phyloP scores from a whole-genome alignment of 208 protist species.

The Wallacemonas sp. region DNA sequence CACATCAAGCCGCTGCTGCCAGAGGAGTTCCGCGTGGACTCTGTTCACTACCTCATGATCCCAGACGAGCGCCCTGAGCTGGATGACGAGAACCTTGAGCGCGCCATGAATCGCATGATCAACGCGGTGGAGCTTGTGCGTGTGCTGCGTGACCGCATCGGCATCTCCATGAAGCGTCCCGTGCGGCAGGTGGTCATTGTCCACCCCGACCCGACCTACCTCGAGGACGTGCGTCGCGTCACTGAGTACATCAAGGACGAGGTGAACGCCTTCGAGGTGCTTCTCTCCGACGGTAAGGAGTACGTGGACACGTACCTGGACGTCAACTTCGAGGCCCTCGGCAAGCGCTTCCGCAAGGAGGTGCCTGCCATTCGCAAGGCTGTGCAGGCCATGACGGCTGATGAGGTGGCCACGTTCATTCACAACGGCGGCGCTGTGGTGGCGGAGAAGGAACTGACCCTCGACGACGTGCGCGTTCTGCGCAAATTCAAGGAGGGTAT shows the following conservation, averaged over 20 bases:
- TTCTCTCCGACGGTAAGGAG: constrained; percentile 58
- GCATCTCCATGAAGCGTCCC: constrained; percentile 91
- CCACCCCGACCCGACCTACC: constrained; percentile 71
- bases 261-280: constrained; percentile 89
- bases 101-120: constrained; percentile 87
- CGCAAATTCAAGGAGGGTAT: constrained; percentile 82
- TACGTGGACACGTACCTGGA: constrained; percentile 89
- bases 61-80: constrained; percentile 72
- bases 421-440: constrained; percentile 42
- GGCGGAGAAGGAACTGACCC: constrained; percentile 57
- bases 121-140: constrained; percentile 94
- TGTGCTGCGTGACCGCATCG: constrained; percentile 92
- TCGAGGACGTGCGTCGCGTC: constrained; percentile 75
- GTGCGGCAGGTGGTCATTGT: constrained; percentile 90
- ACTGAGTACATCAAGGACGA: constrained; percentile 92
- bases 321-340: constrained; percentile 86
- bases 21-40: constrained; percentile 72
- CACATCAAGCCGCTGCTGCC: constrained; percentile 93
- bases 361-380: constrained; percentile 79
- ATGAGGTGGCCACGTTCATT: constrained; percentile 55
- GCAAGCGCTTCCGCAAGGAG: constrained; percentile 87
- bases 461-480: constrained; percentile 89
- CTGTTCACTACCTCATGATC: constrained; percentile 94
- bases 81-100: constrained; percentile 73
- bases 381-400: constrained; percentile 63